Evolutionary conservation across 2,329 filamentous ascomycete genomes (phyloP).

Genomic region (Metarhizium sp.): DNA sequence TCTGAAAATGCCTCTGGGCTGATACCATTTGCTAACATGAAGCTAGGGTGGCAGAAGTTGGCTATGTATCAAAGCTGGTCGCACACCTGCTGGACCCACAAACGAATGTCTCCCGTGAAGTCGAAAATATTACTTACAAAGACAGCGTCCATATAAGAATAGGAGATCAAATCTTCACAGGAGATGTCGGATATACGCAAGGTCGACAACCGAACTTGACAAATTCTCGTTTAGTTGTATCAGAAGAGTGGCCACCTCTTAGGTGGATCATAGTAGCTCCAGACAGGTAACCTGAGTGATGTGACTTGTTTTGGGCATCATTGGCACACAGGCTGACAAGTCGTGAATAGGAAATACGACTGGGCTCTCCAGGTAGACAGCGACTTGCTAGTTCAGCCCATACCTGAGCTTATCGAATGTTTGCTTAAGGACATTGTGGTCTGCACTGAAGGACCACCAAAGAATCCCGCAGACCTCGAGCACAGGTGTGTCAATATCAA

Average conservation of each 20-base stretch:
- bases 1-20: background rate
- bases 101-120: slow-evolving; percentile 7
- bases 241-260: slow-evolving; percentile 15
- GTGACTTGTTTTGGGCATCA: background rate
- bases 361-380: slow-evolving; percentile 24
- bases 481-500: background rate
- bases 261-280: slow-evolving; percentile 25
- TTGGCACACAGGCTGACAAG: background rate
- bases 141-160: slow-evolving; percentile 11
- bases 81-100: slow-evolving; percentile 5
- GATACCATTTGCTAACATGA: background rate
- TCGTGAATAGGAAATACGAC: slow-evolving; percentile 18
- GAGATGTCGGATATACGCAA: slow-evolving; percentile 8
- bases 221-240: slow-evolving; percentile 12
- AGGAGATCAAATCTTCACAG: slow-evolving; percentile 12
- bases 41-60: slow-evolving; percentile 6
- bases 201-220: slow-evolving; percentile 12
- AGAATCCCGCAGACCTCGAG: background rate
- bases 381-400: slow-evolving; percentile 9
- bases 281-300: slow-evolving; percentile 20
- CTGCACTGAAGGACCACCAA: background rate
- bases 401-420: slow-evolving; percentile 10
- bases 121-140: slow-evolving; percentile 7
- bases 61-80: slow-evolving; percentile 3
- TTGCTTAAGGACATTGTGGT: slow-evolving; percentile 15